Conservation (phyloP, 495 filamentous ascomycete genomes). For the Tetracladium setigerum region DNA sequence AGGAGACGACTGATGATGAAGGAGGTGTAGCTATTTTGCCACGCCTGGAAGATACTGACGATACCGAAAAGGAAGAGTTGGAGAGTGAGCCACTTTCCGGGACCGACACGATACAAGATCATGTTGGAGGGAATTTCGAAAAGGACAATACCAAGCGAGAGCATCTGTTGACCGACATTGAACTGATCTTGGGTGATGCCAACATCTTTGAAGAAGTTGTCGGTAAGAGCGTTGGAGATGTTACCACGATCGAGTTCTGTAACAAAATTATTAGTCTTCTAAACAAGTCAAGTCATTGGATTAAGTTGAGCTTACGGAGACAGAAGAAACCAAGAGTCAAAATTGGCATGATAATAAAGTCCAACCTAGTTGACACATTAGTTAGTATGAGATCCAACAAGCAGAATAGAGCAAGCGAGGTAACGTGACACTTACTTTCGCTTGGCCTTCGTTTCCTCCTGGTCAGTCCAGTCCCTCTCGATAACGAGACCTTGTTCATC, state of each 20-base stretch:
- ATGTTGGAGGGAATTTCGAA: constrained; percentile 87
- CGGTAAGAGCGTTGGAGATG: constrained; percentile 26
- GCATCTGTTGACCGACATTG: constrained; percentile 13
- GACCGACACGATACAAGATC: constrained; percentile 59
- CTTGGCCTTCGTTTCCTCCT: too few relatives aligned
- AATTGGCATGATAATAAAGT: too few relatives aligned
- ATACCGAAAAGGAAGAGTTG: constrained; percentile 81
- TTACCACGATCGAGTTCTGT: constrained; percentile 63
- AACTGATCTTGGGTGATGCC: constrained; percentile 2
- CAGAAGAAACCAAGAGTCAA: too few relatives aligned
- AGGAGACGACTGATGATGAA: constrained; percentile 77
- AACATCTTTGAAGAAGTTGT: constrained; percentile 39
- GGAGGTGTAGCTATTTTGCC: constrained; percentile 68
- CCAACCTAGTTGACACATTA: too few relatives aligned
- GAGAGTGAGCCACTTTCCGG: constrained; percentile 52
- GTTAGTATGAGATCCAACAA: too few relatives aligned
- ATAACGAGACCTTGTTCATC: too few relatives aligned
- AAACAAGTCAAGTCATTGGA: too few relatives aligned
- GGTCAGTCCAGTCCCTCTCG: too few relatives aligned
- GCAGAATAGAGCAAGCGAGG: too few relatives aligned
- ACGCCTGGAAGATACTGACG: constrained; percentile 65
- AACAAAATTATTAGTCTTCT: too few relatives aligned
- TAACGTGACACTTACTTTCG: too few relatives aligned
- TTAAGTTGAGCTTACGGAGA: too few relatives aligned
- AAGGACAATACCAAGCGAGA: constrained; percentile 37